Conservation (phyloP, 768 basidiomycete genomes). For the Russula emetica region DNA sequence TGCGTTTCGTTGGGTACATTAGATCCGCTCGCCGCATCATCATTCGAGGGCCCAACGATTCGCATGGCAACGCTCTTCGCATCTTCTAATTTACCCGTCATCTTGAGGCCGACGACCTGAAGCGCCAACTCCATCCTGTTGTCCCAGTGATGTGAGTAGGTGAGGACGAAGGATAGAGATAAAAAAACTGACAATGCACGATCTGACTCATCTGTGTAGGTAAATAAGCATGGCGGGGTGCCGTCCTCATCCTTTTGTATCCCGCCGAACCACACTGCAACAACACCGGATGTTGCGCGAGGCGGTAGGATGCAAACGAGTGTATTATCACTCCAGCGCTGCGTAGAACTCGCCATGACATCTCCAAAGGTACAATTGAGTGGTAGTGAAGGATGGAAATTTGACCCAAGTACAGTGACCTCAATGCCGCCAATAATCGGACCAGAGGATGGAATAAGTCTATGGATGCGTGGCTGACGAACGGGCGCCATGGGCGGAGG, state of each 20-base stretch:
- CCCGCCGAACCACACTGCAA: constrained; percentile 86
- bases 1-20: constrained; percentile 38
- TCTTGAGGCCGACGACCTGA: constrained; percentile 92
- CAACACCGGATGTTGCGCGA: constrained; percentile 71
- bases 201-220: constrained; percentile 88
- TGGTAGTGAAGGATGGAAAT: constrained; percentile 73
- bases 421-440: constrained; percentile 92
- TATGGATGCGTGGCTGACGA: constrained; percentile 71
- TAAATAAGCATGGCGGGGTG: constrained; percentile 64
- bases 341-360: constrained; percentile 73
- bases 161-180: not conserved
- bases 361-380: constrained; percentile 85
- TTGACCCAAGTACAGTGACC: constrained; percentile 87
- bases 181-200: constrained; percentile 65
- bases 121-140: constrained; percentile 90
- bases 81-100: constrained; percentile 93
- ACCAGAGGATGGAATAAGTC: constrained; percentile 77
- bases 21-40: constrained; percentile 38
- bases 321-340: constrained; percentile 89
- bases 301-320: constrained; percentile 90
- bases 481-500: constrained; percentile 45
- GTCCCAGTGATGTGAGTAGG: constrained; percentile 16
- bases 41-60: constrained; percentile 76
- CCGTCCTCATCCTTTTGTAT: constrained; percentile 57
- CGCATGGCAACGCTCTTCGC: constrained; percentile 91